These are phyloP conservation scores for Pseudovirgaria hyperparasitica DNA, from an alignment of 2,329 filamentous ascomycete genomes.

Conservation along the genomic window DNA sequence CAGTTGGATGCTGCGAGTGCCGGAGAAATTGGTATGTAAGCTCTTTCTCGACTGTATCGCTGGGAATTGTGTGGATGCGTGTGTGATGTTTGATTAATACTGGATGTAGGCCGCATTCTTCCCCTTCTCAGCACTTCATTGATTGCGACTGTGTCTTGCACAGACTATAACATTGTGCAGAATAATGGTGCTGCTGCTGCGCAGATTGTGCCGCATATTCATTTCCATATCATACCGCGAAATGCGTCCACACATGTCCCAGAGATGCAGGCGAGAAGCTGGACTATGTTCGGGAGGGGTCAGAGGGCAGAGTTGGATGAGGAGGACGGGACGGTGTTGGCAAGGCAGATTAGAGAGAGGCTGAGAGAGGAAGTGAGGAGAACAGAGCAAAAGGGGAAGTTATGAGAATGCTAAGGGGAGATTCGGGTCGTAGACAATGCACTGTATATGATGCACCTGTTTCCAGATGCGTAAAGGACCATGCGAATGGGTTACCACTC, in stretches of 20 bases:
- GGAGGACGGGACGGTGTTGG: conserved; percentile 52
- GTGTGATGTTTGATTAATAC: too few species aligned
- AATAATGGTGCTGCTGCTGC: conserved; percentile 85
- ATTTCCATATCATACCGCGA: conserved; percentile 87
- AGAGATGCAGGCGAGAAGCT: conserved; percentile 47
- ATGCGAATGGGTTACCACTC: too few species aligned
- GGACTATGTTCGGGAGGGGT: conserved; percentile 74
- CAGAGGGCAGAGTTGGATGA: conserved; percentile 63
- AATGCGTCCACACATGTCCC: conserved; percentile 43
- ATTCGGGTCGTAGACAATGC: too few species aligned
- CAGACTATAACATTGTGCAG: conserved; percentile 93
- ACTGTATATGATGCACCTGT: too few species aligned
- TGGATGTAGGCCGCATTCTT: too few species aligned
- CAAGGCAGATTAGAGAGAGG: conserved; percentile 34
- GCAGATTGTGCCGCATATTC: conserved; percentile 85
- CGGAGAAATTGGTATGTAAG: conserved; percentile 50
- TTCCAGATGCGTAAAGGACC: too few species aligned
- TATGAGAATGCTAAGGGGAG: too few species aligned
- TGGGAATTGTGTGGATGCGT: neutral
- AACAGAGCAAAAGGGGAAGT: conserved; percentile 8
- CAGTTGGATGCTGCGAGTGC: conserved; percentile 54
- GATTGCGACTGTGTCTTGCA: too few species aligned
- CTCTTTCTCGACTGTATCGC: conserved; percentile 12
- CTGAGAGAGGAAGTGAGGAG: conserved; percentile 23
- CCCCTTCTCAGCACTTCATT: too few species aligned